A percentile compares a stretch with the other conserved stretches of the same genome.
These are phyloP conservation scores for Colletotrichum incanum DNA, from an alignment of 2,329 filamentous ascomycete species.

Conservation along the genomic window DNA sequence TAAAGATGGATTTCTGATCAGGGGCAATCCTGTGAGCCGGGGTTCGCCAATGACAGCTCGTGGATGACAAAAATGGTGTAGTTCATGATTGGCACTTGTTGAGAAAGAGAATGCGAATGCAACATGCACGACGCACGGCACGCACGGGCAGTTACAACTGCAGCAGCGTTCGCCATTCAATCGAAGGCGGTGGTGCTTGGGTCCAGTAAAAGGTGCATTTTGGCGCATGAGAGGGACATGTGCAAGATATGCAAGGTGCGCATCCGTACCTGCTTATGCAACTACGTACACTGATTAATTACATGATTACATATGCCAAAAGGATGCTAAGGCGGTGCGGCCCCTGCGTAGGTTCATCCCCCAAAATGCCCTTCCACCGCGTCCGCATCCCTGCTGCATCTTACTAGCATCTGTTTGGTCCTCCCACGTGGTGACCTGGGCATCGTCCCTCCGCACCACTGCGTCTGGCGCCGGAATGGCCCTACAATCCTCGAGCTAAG, in stretches of 20 bases:
- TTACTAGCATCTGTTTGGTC: not conserved
- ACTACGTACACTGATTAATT: not conserved
- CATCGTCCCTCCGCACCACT: slow-evolving; percentile 20
- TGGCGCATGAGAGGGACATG: not conserved
- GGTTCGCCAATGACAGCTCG: not conserved
- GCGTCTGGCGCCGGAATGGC: not conserved
- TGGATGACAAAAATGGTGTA: too few relatives aligned
- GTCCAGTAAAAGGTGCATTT: not conserved
- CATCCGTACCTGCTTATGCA: not conserved
- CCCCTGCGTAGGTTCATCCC: slow-evolving; percentile 25
- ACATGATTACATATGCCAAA: too few relatives aligned
- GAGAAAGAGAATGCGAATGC: not conserved
- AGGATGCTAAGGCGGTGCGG: not conserved
- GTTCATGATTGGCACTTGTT: not conserved
- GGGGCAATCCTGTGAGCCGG: not conserved
- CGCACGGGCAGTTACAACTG: not conserved
- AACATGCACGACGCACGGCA: not conserved
- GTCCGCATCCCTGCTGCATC: not conserved
- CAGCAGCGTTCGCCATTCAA: not conserved
- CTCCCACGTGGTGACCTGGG: slow-evolving; percentile 30
- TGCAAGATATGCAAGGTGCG: not conserved
- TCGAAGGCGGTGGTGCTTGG: not conserved
- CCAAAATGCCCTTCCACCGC: not conserved
- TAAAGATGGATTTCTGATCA: not conserved
- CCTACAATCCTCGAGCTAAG: not conserved